phyloP scores from a whole-genome alignment of 108 stramenopile genomes.

The Aurantiochytrium sp. region DNA sequence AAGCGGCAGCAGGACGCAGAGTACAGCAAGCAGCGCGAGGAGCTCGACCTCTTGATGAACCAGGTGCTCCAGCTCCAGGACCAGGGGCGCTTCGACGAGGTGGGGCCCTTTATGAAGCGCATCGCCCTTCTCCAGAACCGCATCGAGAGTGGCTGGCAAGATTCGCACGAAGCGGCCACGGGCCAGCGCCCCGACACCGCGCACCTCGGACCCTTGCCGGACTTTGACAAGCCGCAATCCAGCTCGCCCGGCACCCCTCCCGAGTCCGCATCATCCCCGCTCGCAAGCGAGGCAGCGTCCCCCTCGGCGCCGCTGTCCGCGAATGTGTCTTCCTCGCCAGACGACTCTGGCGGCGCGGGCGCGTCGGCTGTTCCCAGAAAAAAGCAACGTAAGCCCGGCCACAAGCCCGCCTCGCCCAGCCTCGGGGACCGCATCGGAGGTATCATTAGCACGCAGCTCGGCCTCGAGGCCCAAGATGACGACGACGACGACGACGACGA shows the following conservation, averaged over 20 bases:
- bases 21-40: not conserved
- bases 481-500: not conserved
- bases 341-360: too few relatives aligned
- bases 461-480: not conserved
- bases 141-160: not conserved
- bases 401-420: not conserved
- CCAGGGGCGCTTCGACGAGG: not conserved
- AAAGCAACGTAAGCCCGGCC: constrained; percentile 8
- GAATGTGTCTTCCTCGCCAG: too few relatives aligned
- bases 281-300: too few relatives aligned
- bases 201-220: not conserved
- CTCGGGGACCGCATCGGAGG: not conserved
- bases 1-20: not conserved
- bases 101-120: not conserved
- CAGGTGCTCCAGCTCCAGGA: not conserved
- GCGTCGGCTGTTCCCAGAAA: too few relatives aligned
- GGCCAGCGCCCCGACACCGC: not conserved
- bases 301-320: too few relatives aligned
- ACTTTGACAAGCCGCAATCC: not conserved
- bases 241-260: too few relatives aligned
- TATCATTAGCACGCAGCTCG: not conserved
- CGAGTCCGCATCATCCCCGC: too few relatives aligned
- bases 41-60: not conserved
- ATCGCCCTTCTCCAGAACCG: not conserved
- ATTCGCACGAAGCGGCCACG: not conserved